Evolutionary conservation across 1,284 basidiomycete species (phyloP), one percentile per base, ranked within the genome.

Genomic region (Naganishia albida): DNA sequence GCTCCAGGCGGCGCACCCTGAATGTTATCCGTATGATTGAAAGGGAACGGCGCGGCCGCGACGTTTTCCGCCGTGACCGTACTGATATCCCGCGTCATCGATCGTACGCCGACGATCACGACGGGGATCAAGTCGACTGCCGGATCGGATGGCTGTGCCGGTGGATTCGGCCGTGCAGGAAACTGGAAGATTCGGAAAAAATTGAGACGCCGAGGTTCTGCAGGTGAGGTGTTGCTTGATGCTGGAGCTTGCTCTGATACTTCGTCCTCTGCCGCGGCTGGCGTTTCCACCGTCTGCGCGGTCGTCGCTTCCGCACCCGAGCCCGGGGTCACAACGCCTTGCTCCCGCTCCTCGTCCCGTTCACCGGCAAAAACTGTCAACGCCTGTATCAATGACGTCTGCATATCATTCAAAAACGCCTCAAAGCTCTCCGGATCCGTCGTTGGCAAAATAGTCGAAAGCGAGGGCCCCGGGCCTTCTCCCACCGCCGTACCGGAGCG

Each of bases 151-250:
- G 68, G 26, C 12, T 62, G 60, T 2, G 43, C 54, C 1, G 60
- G 62, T 7, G 62, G 51, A 30, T 66, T 50, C 13, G 67, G 18
- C n/a, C 68, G 65, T 3, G 76, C 70, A 7, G 77, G 75, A 68
- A 79, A 79, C 18, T 76, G 67, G 60, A 77, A 77, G 7, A 76
- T 76, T n/a, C 77, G 72, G 76, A 79, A 79, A 63, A 79, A 78
- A 70, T 78, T 79, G 59, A 79, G 72, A n/a, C 72, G 69, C 15
- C 75, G 70, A 0, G 75, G 73, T 44, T 13, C 73, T 73, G 7
- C 72, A 1, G 64, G 7, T 28, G 23, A n/a, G 23, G 40, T 60
- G 8, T 26, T 28, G 7, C 54, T 26, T 3, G 57, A 12, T 8
- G 38, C n/a, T 40, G 57, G 13, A 18, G 46, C 25, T 40, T 74